These are phyloP conservation scores for Aureobasidium mangrovei DNA, from an alignment of 2,329 filamentous ascomycete species.

Conservation along the genomic window DNA sequence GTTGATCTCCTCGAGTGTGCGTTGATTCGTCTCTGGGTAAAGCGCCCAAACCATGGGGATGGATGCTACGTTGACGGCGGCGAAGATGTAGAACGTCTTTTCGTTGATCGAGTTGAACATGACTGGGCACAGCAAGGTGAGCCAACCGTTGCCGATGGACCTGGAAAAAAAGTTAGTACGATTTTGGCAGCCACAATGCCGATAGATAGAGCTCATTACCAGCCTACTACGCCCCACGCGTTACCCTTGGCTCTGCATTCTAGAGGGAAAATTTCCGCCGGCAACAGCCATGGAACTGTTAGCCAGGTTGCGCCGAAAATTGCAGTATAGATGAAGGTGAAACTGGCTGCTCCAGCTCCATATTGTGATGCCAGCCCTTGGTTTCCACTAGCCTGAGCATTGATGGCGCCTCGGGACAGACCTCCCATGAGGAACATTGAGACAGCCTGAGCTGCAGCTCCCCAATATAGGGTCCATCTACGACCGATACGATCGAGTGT, in stretches of 20 bases:
- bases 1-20: conserved; percentile 44
- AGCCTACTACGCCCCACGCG: conserved; percentile 66
- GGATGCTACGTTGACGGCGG: conserved; percentile 53
- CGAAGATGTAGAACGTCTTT: conserved; percentile 68
- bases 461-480: conserved; percentile 29
- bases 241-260: conserved; percentile 65
- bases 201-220: conserved; percentile 30
- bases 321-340: conserved; percentile 61
- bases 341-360: conserved; percentile 55
- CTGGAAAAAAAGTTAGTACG: no score
- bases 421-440: conserved; percentile 28
- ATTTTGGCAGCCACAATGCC: no score
- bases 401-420: conserved; percentile 23
- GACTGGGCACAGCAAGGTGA: conserved; percentile 34
- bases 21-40: conserved; percentile 59
- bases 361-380: conserved; percentile 19
- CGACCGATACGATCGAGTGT: conserved; percentile 29
- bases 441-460: conserved; percentile 27
- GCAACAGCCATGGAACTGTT: conserved; percentile 42
- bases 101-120: conserved; percentile 57
- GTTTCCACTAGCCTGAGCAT: conserved; percentile 21
- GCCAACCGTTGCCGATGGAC: conserved; percentile 57
- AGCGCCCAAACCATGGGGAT: conserved; percentile 65
- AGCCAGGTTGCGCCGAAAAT: conserved; percentile 58
- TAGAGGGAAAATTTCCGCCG: conserved; percentile 63